These are phyloP conservation scores for Cryptosporidium ryanae DNA, from an alignment of 169 alveolate genomes.

Conservation along the genomic window DNA sequence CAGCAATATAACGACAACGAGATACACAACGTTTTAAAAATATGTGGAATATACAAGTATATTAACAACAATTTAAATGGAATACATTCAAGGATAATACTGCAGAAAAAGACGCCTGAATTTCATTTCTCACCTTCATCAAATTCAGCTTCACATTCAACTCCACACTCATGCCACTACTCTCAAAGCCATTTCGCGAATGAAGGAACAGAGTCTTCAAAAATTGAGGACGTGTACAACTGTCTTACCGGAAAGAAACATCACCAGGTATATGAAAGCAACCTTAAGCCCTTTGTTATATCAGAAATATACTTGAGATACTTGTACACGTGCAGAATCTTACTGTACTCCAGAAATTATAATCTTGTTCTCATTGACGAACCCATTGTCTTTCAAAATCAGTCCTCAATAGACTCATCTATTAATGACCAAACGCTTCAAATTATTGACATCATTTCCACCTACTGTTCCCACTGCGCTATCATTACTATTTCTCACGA, in stretches of 20 bases:
- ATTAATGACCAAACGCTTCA: slow-evolving; percentile 49
- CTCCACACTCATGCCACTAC: not conserved
- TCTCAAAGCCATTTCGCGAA: not conserved
- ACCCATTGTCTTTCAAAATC: slow-evolving; percentile 31
- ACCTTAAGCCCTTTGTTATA: slow-evolving; percentile 2
- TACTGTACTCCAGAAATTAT: slow-evolving; percentile 53
- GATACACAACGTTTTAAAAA: slow-evolving; percentile 43
- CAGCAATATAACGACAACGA: slow-evolving; percentile 35
- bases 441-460: slow-evolving; percentile 53
- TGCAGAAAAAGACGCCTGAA: not conserved
- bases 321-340: slow-evolving; percentile 40
- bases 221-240: not conserved
- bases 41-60: slow-evolving; percentile 62
- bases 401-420: slow-evolving; percentile 13
- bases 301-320: slow-evolving; percentile 49
- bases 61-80: slow-evolving; percentile 33
- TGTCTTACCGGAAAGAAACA: not conserved
- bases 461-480: slow-evolving; percentile 67
- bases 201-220: not conserved
- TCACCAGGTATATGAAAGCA: not conserved
- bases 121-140: not conserved
- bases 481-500: slow-evolving; percentile 65
- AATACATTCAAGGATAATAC: slow-evolving; percentile 26
- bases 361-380: slow-evolving; percentile 52
- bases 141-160: not conserved